Conservation (phyloP, 495 filamentous ascomycete genomes). For the Daldinia loculata region DNA sequence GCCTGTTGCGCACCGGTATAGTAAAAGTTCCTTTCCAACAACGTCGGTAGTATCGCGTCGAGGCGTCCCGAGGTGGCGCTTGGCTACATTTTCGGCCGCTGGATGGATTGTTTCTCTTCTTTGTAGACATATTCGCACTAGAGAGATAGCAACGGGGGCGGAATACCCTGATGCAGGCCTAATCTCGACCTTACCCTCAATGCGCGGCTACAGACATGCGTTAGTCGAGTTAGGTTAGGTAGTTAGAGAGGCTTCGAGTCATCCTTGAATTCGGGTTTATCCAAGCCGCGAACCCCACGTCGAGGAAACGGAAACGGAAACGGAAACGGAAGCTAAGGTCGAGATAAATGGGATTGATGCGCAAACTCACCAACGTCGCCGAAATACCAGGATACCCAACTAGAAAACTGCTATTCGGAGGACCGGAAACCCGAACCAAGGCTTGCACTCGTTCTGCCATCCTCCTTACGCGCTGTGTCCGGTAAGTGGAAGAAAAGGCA, state of each 20-base stretch:
- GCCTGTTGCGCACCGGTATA: conserved; percentile 85
- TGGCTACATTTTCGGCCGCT: conserved; percentile 89
- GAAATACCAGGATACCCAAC: conserved; percentile 98
- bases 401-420: conserved; percentile 94
- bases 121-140: conserved; percentile 93
- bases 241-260: neutral
- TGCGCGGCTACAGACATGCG: conserved; percentile 72
- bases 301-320: conserved; percentile 19
- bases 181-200: conserved; percentile 98
- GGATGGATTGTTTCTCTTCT: conserved; percentile 97
- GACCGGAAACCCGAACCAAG: conserved; percentile 96
- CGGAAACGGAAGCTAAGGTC: conserved; percentile 4
- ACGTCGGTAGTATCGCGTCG: conserved; percentile 90
- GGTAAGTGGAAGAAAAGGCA: conserved; percentile 30
- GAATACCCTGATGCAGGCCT: conserved; percentile 83
- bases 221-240: conserved; percentile 31
- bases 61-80: conserved; percentile 90
- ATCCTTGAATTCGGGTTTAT: neutral
- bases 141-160: conserved; percentile 87
- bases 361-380: conserved; percentile 83
- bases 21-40: conserved; percentile 92
- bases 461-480: conserved; percentile 41
- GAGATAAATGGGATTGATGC: conserved; percentile 10
- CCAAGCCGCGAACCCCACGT: neutral
- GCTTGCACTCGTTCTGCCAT: conserved; percentile 72